These are phyloP conservation scores for Solanum appendiculatum DNA, from an alignment of 257 asterid genomes.

Conservation along the genomic window DNA sequence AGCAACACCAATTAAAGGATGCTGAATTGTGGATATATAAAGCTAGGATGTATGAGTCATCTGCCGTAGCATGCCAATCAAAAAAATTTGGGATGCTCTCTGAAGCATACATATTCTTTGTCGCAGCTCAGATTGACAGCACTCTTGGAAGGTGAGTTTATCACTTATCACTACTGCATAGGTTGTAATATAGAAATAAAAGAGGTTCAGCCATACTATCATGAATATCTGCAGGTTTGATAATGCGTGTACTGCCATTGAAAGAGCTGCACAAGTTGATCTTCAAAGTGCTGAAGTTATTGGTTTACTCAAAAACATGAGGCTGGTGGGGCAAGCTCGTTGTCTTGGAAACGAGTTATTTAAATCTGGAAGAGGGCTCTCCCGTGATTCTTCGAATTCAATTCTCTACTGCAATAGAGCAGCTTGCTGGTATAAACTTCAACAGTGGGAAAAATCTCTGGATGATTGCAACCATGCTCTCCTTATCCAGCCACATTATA, in stretches of 20 bases:
- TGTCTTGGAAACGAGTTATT: conserved; percentile 64
- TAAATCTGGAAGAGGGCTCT: conserved; percentile 65
- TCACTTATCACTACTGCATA: not conserved
- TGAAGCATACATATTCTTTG: conserved; percentile 49
- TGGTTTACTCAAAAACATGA: conserved; percentile 30
- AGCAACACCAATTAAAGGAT: conserved; percentile 47
- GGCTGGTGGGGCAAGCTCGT: conserved; percentile 51
- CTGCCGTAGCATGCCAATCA: conserved; percentile 11
- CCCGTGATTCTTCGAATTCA: conserved; percentile 41
- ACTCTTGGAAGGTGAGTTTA: conserved; percentile 53
- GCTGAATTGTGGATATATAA: conserved; percentile 28
- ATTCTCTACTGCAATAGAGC: conserved; percentile 76
- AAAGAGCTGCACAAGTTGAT: conserved; percentile 46
- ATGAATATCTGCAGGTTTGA: conserved; percentile 47
- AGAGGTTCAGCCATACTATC: no score
- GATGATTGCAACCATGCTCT: conserved; percentile 73
- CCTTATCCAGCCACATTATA: conserved; percentile 49
- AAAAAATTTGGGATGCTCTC: conserved; percentile 50
- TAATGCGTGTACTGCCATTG: conserved; percentile 34
- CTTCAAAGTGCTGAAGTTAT: conserved; percentile 36
- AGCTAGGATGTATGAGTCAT: conserved; percentile 10
- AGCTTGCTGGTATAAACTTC: conserved; percentile 79
- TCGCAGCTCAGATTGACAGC: conserved; percentile 42
- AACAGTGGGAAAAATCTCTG: conserved; percentile 53
- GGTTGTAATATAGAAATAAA: not conserved